phyloP scores from a whole-genome alignment of 371 early-diverging fungal genomes.

The Syncephalastrum sp. region DNA sequence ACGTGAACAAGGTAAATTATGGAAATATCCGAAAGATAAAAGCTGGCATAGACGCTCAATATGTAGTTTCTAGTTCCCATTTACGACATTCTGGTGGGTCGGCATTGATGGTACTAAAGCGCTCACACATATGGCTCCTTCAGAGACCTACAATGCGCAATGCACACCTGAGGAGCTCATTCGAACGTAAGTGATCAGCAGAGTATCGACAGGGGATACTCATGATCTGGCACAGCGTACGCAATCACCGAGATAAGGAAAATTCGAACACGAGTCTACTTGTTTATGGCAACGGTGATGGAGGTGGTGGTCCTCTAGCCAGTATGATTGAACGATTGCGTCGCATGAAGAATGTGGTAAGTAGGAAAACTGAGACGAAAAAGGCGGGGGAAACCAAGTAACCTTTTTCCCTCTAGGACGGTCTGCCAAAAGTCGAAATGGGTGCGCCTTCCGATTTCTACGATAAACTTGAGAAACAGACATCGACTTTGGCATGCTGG shows the following conservation, averaged over 20 bases:
- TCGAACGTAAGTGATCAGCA: slow-evolving; percentile 20
- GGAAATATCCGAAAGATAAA: too few species aligned
- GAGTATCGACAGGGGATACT: slow-evolving; percentile 18
- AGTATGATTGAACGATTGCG: slow-evolving; percentile 86
- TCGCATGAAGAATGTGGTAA: slow-evolving; percentile 71
- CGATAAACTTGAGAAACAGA: slow-evolving; percentile 64
- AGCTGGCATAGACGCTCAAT: too few species aligned
- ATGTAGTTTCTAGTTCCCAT: slow-evolving; percentile 66
- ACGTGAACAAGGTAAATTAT: slow-evolving; percentile 77
- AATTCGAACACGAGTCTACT: slow-evolving; percentile 72
- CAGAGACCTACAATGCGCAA: slow-evolving; percentile 61
- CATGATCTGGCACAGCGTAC: slow-evolving; percentile 16
- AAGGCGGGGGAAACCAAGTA: slow-evolving; percentile 18
- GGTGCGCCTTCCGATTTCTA: slow-evolving; percentile 84
- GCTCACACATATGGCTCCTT: slow-evolving; percentile 84
- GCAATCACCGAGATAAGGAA: slow-evolving; percentile 45
- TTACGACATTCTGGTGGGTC: slow-evolving; percentile 90
- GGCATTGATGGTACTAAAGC: slow-evolving; percentile 72
- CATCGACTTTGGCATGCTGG: slow-evolving; percentile 78
- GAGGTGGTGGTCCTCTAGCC: slow-evolving; percentile 91
- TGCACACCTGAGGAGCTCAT: slow-evolving; percentile 18
- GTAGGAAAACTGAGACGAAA: not conserved
- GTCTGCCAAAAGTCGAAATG: slow-evolving; percentile 71
- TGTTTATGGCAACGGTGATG: slow-evolving; percentile 95
- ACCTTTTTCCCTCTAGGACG: slow-evolving; percentile 49